These are phyloP conservation scores for Trametopsis cervina DNA, from an alignment of 768 basidiomycete genomes.

Conservation along the genomic window DNA sequence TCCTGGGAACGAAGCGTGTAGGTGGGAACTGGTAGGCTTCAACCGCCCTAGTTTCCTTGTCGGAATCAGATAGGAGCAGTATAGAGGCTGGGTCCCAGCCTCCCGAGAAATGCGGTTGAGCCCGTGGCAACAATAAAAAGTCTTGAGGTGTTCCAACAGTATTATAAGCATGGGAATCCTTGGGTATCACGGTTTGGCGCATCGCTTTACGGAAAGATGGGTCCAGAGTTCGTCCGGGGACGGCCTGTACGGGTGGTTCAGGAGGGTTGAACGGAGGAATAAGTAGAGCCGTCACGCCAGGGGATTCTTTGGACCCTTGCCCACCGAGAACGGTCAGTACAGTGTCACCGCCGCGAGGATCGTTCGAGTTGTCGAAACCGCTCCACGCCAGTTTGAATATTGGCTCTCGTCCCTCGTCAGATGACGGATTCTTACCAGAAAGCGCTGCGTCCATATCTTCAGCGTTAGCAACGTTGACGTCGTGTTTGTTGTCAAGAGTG, in stretches of 20 bases:
- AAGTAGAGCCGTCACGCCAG: constrained; percentile 63
- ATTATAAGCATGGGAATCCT: constrained; percentile 49
- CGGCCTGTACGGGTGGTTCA: constrained; percentile 33
- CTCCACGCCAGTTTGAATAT: constrained; percentile 88
- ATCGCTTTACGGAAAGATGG: constrained; percentile 53
- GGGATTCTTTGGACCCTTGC: constrained; percentile 38
- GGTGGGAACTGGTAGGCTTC: constrained; percentile 74
- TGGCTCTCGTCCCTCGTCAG: constrained; percentile 47
- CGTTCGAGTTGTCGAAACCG: constrained; percentile 57
- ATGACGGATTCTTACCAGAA: constrained; percentile 15
- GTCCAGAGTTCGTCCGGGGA: constrained; percentile 20
- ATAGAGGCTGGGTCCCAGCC: constrained; percentile 65
- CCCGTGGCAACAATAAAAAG: constrained; percentile 66
- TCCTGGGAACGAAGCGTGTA: constrained; percentile 25
- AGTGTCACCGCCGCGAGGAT: constrained; percentile 66
- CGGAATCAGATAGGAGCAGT: constrained; percentile 49
- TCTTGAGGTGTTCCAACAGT: constrained; percentile 63
- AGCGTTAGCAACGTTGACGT: constrained; percentile 48
- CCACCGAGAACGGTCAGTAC: constrained; percentile 77
- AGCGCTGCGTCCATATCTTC: constrained; percentile 37
- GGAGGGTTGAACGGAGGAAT: constrained; percentile 59
- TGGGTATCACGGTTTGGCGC: constrained; percentile 46
- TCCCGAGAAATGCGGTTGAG: constrained; percentile 62
- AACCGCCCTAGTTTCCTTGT: constrained; percentile 40
- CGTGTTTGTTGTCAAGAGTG: constrained; percentile 49